phyloP scores from a whole-genome alignment of 2,329 filamentous ascomycete species.

The Neopestalotiopsis clavispora region DNA sequence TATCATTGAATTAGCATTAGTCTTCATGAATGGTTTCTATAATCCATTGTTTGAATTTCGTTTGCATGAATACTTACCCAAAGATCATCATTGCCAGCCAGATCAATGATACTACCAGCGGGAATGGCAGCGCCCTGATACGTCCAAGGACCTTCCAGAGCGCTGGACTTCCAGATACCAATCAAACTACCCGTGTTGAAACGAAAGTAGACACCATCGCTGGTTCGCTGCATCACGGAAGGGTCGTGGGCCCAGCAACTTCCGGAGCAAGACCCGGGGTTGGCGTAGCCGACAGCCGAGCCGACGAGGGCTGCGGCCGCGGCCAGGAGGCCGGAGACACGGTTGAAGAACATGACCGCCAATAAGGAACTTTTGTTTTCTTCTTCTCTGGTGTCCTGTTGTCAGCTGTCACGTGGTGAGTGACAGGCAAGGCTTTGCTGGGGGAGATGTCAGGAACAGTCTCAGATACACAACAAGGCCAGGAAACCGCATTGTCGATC shows the following conservation, averaged over 20 bases:
- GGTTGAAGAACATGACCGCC: constrained; percentile 14
- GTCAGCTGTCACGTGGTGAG: not conserved
- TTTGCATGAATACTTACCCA: constrained; percentile 38
- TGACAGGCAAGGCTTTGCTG: not conserved
- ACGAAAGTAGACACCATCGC: constrained; percentile 47
- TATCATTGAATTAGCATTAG: not conserved
- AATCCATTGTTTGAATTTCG: not conserved
- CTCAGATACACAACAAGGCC: not conserved
- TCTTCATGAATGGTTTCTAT: not conserved
- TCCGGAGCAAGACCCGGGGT: constrained; percentile 43
- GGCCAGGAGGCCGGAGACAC: constrained; percentile 5
- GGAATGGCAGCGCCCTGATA: constrained; percentile 45
- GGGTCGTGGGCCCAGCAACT: constrained; percentile 46
- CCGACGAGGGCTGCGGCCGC: constrained; percentile 5
- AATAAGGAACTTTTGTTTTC: not conserved
- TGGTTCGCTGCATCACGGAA: constrained; percentile 39
- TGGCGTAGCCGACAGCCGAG: constrained; percentile 26
- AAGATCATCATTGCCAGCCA: constrained; percentile 45
- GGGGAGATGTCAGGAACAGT: not conserved
- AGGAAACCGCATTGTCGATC: not conserved
- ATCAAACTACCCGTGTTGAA: constrained; percentile 48
- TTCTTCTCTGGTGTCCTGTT: not conserved
- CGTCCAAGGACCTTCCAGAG: constrained; percentile 47
- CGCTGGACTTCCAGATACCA: constrained; percentile 42
- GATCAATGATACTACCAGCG: constrained; percentile 42